Base-by-base conservation (phyloP, 805 yeast genomes). In the Ogataea philodendri region DNA sequence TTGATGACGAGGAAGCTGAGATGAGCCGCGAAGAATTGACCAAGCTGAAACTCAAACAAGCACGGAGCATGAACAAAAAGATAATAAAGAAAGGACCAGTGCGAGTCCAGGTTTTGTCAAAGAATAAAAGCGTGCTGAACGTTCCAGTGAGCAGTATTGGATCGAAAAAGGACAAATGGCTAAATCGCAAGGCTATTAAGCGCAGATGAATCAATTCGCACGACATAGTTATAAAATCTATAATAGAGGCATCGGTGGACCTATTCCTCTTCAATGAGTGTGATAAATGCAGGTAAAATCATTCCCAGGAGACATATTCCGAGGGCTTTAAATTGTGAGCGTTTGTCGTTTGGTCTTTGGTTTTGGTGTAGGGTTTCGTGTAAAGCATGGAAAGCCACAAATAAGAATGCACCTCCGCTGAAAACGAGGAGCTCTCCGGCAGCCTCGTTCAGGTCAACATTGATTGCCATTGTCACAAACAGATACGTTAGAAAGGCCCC, bases 391-490 rank as follows among this genome's bases (percentile, higher is more conserved):
- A 76, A 65, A 8, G 86, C 84, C 22, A 84, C 85, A 48, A 72
- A 84, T 16, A 82, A 53, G 50, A 84, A 83, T 1, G 87, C 78
- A 7, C 93, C 93, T 7, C 83, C 85, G 39, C 82, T 72, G 48
- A 81, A 74, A 3, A 81, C 58, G 29, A 81, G 57, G 30, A 84
- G 55, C n/a, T 70, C 52, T 0, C 83, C 84, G 25, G 62, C 57
- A 9, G 67, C 49, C n/a, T 71, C 57, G 11, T 65, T 32, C 10
- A 62, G 35, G 19, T 44, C 35, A 2, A 35, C 15, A 9, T 41
- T 24, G 13, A 51, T 29, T 2, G 46, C 13, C 10, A 30, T 22
- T 0, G 43, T 27, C 5, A 57, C 20, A 2, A 50, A 13, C 6
- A 41, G 10, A 48, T 69, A 78, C 0, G 84, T 70, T 5, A 69